Percentiles rank a stretch among this genome's conserved stretches.
These are phyloP conservation scores for Oropetium thomaeum DNA, from an alignment of 176 grass and related monocot genomes.

Conservation along the genomic window DNA sequence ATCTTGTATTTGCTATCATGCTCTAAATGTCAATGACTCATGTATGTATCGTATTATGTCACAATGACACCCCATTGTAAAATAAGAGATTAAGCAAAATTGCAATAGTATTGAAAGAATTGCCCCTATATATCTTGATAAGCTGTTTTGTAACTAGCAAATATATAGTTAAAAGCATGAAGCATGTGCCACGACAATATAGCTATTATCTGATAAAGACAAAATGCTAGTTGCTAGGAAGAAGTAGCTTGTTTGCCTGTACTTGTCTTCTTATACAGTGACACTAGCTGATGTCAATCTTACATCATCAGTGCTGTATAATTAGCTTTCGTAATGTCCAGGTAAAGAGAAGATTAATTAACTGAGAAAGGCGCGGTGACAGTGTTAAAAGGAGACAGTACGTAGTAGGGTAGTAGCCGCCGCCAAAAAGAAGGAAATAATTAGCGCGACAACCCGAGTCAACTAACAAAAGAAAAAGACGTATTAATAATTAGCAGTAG, in stretches of 20 bases:
- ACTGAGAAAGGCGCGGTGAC: neutral
- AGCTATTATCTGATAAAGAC: too few relatives aligned
- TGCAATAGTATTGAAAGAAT: too few relatives aligned
- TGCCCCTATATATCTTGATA: neutral
- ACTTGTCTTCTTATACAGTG: neutral
- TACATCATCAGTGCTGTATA: neutral
- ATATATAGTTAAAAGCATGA: neutral
- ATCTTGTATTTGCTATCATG: too few relatives aligned
- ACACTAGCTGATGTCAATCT: constrained; percentile 17
- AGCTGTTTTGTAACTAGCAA: neutral
- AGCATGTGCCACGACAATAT: too few relatives aligned
- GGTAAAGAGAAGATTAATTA: constrained; percentile 12
- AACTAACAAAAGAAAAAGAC: constrained; percentile 30
- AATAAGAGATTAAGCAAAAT: too few relatives aligned
- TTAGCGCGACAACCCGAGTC: constrained; percentile 30
- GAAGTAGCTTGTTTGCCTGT: neutral
- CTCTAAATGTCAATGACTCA: too few relatives aligned
- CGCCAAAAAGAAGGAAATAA: constrained; percentile 31
- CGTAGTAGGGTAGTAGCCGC: constrained; percentile 30
- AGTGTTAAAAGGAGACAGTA: constrained; percentile 16
- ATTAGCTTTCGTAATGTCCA: neutral
- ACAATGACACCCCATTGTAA: too few relatives aligned
- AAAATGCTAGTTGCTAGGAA: neutral
- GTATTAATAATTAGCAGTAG: constrained; percentile 11
- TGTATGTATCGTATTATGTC: too few relatives aligned